Base-by-base conservation (phyloP, 2,329 filamentous ascomycete species). In the Calonectria honghensis region DNA sequence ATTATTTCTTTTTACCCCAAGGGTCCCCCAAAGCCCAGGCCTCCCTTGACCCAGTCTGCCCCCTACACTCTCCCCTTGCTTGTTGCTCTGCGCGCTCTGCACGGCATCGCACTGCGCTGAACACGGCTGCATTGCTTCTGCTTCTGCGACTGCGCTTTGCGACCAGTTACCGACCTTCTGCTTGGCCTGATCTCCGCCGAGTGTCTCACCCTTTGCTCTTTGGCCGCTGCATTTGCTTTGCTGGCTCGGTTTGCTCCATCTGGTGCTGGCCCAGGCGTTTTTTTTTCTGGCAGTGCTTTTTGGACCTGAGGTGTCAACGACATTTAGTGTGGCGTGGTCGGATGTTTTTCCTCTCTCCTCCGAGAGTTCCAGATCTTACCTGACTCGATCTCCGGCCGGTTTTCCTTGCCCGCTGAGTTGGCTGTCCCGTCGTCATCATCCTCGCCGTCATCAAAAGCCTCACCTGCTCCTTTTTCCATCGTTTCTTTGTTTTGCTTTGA, bases 1-100 rank as follows among this genome's bases (percentile, higher is more conserved):
- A 50, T 71, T 32, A 63, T 70, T 37, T 50, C 50, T 35, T 32
- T 66, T 73, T 79, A 76, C 79, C 77, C 63, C 51, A 27, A 54
- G 57, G 57, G 57, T 50, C 39, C 61, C 71, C 66, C 61, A 61
- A 75, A 63, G 57, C 41, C 37, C 57, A 63, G 57, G 57, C 57
- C 27, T 54, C 27, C 52, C 63, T 50, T 50, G 63, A 59, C 66
- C 41, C 69, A 41, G 51, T n/a, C 69, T 45, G 32, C 37, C 57
- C 59, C 66, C 45, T 27, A 35, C 70, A 63, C 41, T 45, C 16
- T 27, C 59, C 32, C 57, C 31, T 52, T 51, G 57, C n/a, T 54
- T 4, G 27, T 41, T 54, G 20, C 66, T 45, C 32, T 68, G 66
- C 65, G 18, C 54, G 57, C 48, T 32, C 41, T 54, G 20, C 69